Evolutionary conservation across 371 early-diverging fungal species (phyloP).

Genomic region (Circinella minor): DNA sequence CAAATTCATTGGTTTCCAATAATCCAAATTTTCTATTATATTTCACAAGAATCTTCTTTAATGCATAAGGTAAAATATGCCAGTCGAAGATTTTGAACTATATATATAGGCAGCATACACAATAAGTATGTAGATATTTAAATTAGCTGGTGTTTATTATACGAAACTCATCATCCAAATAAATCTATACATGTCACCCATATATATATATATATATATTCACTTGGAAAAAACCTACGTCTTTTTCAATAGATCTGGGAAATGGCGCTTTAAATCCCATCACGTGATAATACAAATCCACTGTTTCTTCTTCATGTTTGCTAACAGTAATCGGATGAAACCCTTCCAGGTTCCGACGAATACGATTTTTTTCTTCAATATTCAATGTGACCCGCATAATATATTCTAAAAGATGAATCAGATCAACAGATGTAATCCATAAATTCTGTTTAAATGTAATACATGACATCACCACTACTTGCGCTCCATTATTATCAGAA

Average conservation of each 20-base stretch:
- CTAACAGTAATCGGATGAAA: slow-evolving; percentile 79
- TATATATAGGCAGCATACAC: not conserved
- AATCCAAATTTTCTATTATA: slow-evolving; percentile 21
- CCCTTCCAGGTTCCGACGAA: slow-evolving; percentile 82
- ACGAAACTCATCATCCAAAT: too few species aligned
- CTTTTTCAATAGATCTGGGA: slow-evolving; percentile 88
- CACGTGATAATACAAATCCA: slow-evolving; percentile 77
- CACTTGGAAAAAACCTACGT: slow-evolving; percentile 21
- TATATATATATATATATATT: too few species aligned
- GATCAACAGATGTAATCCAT: slow-evolving; percentile 83
- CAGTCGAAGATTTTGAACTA: slow-evolving; percentile 80
- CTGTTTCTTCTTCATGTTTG: slow-evolving; percentile 70
- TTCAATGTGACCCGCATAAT: slow-evolving; percentile 75
- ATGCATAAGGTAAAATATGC: slow-evolving; percentile 66
- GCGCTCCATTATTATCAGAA: too few species aligned
- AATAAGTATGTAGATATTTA: too few species aligned
- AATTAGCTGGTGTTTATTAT: too few species aligned
- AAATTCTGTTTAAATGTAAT: slow-evolving; percentile 80
- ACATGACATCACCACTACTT: slow-evolving; percentile 64
- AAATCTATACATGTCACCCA: too few species aligned
- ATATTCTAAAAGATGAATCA: slow-evolving; percentile 73
- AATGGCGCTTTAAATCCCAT: slow-evolving; percentile 83
- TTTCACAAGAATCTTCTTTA: slow-evolving; percentile 77
- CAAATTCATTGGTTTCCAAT: not conserved
- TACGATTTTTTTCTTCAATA: slow-evolving; percentile 84